These are phyloP conservation scores for Suillus luteus DNA, from an alignment of 768 basidiomycete species.

Conservation along the genomic window DNA sequence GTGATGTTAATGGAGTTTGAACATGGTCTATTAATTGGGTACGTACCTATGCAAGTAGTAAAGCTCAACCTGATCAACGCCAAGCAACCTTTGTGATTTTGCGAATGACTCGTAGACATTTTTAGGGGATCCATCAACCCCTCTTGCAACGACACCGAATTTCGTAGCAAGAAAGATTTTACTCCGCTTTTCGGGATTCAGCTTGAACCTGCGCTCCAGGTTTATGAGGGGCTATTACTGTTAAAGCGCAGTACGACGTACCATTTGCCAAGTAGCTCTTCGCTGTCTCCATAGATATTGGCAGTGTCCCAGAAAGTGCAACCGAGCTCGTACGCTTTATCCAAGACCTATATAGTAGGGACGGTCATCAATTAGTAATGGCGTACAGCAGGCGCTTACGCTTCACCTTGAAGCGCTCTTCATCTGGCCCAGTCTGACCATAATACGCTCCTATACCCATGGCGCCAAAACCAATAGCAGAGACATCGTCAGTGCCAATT, in stretches of 20 bases:
- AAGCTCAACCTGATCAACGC: conserved; percentile 45
- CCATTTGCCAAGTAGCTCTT: conserved; percentile 50
- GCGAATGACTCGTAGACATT: conserved; percentile 42
- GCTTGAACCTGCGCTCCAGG: conserved; percentile 41
- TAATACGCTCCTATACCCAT: conserved; percentile 59
- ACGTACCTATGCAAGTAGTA: conserved; percentile 46
- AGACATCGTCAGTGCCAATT: conserved; percentile 48
- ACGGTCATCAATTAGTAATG: background rate
- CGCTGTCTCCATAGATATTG: conserved; percentile 43
- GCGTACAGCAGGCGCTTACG: background rate
- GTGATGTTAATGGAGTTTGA: background rate
- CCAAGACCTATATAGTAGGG: conserved; percentile 37
- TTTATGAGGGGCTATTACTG: background rate
- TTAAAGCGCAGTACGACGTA: conserved; percentile 15
- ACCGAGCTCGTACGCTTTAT: conserved; percentile 41
- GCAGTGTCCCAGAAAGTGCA: conserved; percentile 52
- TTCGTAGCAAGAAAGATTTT: conserved; percentile 68
- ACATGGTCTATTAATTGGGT: too few relatives aligned
- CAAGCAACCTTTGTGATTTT: conserved; percentile 43
- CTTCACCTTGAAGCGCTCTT: conserved; percentile 59
- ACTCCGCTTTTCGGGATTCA: conserved; percentile 42
- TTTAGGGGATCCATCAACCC: conserved; percentile 41
- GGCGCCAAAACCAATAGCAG: conserved; percentile 59
- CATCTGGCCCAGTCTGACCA: conserved; percentile 48
- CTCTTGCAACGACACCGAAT: conserved; percentile 36